Base-by-base conservation (phyloP, 371 early-diverging fungal genomes). In the Cladochytrium tenue region DNA sequence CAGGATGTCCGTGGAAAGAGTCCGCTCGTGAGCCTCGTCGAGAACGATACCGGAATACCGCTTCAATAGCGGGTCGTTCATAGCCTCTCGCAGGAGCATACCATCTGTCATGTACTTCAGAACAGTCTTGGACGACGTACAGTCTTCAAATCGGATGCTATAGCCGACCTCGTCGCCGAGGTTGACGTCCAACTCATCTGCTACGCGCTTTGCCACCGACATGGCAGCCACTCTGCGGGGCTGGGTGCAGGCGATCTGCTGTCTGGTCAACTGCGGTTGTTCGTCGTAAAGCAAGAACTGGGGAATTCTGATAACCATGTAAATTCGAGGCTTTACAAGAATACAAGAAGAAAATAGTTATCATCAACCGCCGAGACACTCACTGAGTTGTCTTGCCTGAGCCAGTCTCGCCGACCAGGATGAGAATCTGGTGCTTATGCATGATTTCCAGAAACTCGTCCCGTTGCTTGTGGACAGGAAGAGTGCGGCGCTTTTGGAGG, bases 41-140 rank as follows among this genome's bases (percentile, higher is more conserved):
- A 99, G 84, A 71, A 97, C 90, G 56, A 99, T 88, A 34, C 97
- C 91, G 28, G 95, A 91, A 78, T 99, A 99, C 58, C 88, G 87
- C 23, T 78, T 76, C 78, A 97, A 84, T 33, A 81, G 79, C 0
- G 92, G 87, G 69, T 98, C 97, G 50, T 95, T 83, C 60, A 99
- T 83, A 71, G 92, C 89, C 82, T 99, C 99, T 72, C 97, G 88
- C 34, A 98, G 81, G 61, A 99, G 86, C 92, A 99, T 95, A 83
- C 99, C 99, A 67, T 99, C 99, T 4, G 99, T 99, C 93, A 99
- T 93, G 83, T 98, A 97, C 79, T 98, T 98, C 76, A 99, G 96
- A 62, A 84, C 85, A 10, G 95, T 96, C 71, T 91, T 91, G 2
- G 94, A 90, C 59, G 93, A 88, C 15, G 95, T 96, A 76, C 95